Percentiles rank a stretch among this genome's conserved stretches.
These are phyloP conservation scores for Buxus sempervirens DNA, from an alignment of 164 flowering plant species.

Conservation along the genomic window DNA sequence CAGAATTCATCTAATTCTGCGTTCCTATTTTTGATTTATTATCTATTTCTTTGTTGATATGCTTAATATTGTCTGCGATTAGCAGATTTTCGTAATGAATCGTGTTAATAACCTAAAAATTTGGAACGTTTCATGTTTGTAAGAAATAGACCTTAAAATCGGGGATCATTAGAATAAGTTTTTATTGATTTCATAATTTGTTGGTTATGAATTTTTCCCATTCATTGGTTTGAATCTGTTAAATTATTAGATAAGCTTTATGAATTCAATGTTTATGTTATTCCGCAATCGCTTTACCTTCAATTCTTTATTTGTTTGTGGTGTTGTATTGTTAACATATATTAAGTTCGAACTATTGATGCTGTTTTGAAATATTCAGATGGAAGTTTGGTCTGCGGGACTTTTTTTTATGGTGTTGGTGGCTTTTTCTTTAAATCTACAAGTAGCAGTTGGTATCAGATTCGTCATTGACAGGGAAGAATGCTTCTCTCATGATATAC, in stretches of 20 bases:
- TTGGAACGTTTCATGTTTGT: background rate
- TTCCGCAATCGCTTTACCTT: background rate
- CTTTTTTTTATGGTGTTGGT: slow-evolving; percentile 13
- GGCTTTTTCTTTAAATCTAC: slow-evolving; percentile 24
- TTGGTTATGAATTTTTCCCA: background rate
- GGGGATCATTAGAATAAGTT: background rate
- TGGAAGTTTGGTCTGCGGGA: slow-evolving; percentile 21
- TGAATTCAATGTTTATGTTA: background rate
- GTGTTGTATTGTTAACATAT: background rate
- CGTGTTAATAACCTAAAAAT: background rate
- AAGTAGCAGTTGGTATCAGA: slow-evolving; percentile 56
- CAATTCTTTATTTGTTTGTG: background rate
- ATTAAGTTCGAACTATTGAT: background rate
- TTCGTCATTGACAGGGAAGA: slow-evolving; percentile 91
- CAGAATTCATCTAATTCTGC: background rate
- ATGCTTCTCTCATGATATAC: slow-evolving; percentile 75
- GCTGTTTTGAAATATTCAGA: slow-evolving; percentile 23
- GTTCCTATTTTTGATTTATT: background rate
- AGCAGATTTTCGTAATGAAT: background rate
- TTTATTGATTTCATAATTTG: background rate
- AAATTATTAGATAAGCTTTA: background rate
- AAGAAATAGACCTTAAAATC: background rate
- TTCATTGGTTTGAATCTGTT: background rate
- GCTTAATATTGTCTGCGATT: background rate
- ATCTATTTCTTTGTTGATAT: background rate